Percentiles rank a stretch among this genome's conserved stretches.
These are phyloP conservation scores for Salix udensis DNA, from an alignment of 345 rosid species.

Conservation along the genomic window DNA sequence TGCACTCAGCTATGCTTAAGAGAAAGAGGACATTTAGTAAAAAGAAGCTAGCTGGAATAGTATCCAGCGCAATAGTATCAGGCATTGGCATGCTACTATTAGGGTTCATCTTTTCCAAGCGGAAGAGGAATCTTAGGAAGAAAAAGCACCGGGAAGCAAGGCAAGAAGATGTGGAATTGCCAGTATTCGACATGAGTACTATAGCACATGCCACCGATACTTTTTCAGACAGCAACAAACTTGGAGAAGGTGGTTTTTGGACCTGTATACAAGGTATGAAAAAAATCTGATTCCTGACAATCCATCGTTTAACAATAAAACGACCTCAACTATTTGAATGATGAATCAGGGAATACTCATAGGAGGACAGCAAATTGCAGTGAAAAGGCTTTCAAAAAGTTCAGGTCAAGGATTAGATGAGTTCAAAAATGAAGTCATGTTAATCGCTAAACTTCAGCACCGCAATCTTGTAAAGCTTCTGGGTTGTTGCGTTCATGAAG, in stretches of 20 bases:
- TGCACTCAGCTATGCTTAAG: no score
- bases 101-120: no score
- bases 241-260: constrained; percentile 9
- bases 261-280: not conserved
- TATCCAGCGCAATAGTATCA: no score
- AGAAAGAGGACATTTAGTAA: no score
- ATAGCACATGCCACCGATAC: not conserved
- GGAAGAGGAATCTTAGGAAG: no score
- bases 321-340: not conserved
- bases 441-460: constrained; percentile 6
- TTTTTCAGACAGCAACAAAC: not conserved
- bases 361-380: constrained; percentile 47
- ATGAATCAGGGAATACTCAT: constrained; percentile 33
- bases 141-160: no score
- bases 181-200: no score
- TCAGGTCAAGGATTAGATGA: constrained; percentile 39
- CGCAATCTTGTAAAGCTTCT: constrained; percentile 3
- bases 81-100: no score
- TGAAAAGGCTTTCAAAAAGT: constrained; percentile 41
- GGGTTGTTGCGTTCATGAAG: not conserved
- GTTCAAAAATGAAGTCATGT: not conserved
- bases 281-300: no score
- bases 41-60: no score
- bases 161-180: no score
- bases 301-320: not conserved